Evolutionary conservation across 148 eudicot genomes (phyloP), one percentile per base, ranked within the genome.

Genomic region (Persicaria maculosa): DNA sequence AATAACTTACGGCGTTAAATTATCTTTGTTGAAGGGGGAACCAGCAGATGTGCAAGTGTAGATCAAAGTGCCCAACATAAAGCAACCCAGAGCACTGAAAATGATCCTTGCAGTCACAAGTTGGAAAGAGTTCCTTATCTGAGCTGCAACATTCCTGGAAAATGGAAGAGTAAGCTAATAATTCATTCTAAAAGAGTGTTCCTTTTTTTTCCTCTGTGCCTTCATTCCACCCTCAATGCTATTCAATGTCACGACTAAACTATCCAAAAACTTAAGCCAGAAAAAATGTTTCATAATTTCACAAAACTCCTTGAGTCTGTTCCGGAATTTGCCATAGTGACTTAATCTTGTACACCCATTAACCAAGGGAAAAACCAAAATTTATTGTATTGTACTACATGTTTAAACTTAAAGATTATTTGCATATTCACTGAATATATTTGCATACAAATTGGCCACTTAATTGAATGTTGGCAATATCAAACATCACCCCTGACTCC

Each of bases 31-130:
- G 78, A 89, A 89, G 62, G 97, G 94, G 64, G 94, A 88, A 71
- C 97, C 94, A 75, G 79, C 78, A 44, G 86, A 84, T 44, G 72
- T 15, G 59, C 84, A 68, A 68, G 94, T 89, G 84, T 92, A 92
- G 71, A 89, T 44, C 83, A 90, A 79, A 72, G 84, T 75, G 47
- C 84, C 88, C 71, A 88, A 46, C 97, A 92, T 92, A 72, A 92
- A 75, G 75, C 83, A 86, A 53, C 94, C 92, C 74, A 92, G 72
- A 77, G 71, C 74, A 78, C 85, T 17, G 79, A 86, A 92, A 74
- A 82, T 58, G 78, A 85, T 45, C 82, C 83, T 81, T 82, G 92
- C 83, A 77, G 80, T 74, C 68, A 79, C 77, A 76, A 87, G 52
- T 73, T 86, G 78, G 84, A 78, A 75, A 64, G 78, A 76, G 73